Evolutionary conservation across 73 alveolate genomes (phyloP).

Genomic region (Tetrahymena malaccensis): DNA sequence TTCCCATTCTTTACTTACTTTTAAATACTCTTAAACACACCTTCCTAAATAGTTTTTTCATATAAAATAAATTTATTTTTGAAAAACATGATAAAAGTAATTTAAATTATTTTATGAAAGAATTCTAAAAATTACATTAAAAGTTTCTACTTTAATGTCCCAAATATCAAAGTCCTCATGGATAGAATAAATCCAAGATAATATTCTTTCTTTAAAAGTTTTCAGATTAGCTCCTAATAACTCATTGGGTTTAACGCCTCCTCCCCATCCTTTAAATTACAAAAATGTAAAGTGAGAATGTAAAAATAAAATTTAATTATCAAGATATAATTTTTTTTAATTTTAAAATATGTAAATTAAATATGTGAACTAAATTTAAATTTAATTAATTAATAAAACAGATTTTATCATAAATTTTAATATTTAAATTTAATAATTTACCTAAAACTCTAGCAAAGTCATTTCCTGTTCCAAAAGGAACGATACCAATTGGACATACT

Average conservation of each 20-base stretch:
- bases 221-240: conserved; percentile 15
- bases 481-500: conserved; percentile 35
- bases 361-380: background rate
- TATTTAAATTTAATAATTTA: background rate
- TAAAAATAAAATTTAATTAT: background rate
- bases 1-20: background rate
- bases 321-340: background rate
- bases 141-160: conserved; percentile 64
- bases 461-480: conserved; percentile 87
- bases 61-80: background rate
- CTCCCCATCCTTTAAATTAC: conserved; percentile 44
- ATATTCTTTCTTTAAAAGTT: conserved; percentile 4
- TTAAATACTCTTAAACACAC: background rate
- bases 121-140: background rate
- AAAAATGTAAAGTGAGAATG: too few species aligned
- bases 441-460: conserved; percentile 48
- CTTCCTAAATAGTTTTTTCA: background rate
- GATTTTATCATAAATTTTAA: background rate
- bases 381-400: background rate
- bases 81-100: background rate
- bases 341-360: background rate
- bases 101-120: background rate
- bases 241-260: conserved; percentile 29
- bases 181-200: conserved; percentile 39
- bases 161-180: conserved; percentile 72